Conservation (phyloP, 1,284 basidiomycete genomes). For the Trametes pubescens region DNA sequence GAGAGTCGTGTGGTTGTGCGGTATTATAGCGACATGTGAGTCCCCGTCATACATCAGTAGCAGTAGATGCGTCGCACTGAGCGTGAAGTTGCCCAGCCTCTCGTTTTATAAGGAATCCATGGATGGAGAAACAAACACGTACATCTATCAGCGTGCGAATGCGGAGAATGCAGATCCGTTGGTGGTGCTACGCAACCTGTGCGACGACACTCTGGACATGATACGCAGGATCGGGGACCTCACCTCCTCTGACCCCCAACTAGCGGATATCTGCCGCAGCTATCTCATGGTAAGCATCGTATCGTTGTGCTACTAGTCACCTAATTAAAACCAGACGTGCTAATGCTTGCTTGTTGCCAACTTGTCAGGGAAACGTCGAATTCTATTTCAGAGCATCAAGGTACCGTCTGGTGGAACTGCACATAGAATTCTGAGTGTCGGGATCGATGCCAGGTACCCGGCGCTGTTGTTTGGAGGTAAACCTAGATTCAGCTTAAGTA, state of each 20-base stretch:
- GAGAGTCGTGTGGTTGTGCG: background rate
- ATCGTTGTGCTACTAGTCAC: background rate
- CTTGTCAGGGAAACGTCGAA: no score
- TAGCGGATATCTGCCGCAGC: background rate
- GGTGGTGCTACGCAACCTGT: background rate
- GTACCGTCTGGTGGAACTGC: no score
- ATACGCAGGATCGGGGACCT: background rate
- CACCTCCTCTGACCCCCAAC: background rate
- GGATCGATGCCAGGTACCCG: no score
- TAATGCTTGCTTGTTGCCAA: no score
- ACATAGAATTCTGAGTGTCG: no score
- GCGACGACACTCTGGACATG: constrained; percentile 10
- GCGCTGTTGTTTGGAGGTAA: no score
- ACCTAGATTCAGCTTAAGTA: no score
- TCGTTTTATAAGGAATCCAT: constrained; percentile 23
- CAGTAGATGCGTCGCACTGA: no score
- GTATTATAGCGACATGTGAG: constrained; percentile 18
- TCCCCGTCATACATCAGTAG: background rate
- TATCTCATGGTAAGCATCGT: background rate
- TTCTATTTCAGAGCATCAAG: no score
- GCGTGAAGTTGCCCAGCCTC: constrained; percentile 4
- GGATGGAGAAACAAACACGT: constrained; percentile 20
- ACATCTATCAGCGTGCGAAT: constrained; percentile 6
- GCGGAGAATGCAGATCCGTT: background rate
- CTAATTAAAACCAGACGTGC: no score